Percentiles rank a stretch among this genome's conserved stretches.
Evolutionary conservation across 2,329 filamentous ascomycete species (phyloP).

Genomic region (Sclerotinia sclerotiorum): DNA sequence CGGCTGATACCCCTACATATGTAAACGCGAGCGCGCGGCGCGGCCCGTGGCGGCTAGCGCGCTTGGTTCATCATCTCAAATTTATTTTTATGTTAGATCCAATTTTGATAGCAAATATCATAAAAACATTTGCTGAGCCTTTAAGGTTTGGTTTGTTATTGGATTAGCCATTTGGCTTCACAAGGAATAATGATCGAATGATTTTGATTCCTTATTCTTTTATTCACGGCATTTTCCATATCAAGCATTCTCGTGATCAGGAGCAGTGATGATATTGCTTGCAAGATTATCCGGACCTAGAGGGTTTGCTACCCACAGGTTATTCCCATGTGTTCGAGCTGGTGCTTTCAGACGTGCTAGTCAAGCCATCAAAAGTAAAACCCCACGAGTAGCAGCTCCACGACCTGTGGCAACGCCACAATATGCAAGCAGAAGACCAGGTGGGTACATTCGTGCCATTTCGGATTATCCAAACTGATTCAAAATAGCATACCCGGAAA

Average conservation of each 20-base stretch:
- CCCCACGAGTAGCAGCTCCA: neutral
- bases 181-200: slow-evolving; percentile 5
- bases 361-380: neutral
- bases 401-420: slow-evolving; percentile 8
- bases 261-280: slow-evolving; percentile 6
- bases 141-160: neutral
- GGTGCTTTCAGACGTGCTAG: neutral
- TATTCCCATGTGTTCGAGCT: neutral
- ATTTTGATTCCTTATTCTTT: neutral
- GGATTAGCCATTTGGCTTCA: neutral
- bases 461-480: neutral
- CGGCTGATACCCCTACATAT: slow-evolving; percentile 1
- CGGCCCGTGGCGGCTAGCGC: slow-evolving; percentile 11
- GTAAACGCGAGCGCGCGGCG: neutral
- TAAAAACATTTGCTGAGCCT: neutral
- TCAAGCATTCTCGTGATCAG: neutral
- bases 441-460: neutral
- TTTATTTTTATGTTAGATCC: neutral
- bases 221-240: neutral
- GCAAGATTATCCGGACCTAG: slow-evolving; percentile 1
- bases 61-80: neutral
- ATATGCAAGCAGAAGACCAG: slow-evolving; percentile 21
- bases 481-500: slow-evolving; percentile 52
- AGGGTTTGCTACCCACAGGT: neutral
- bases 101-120: neutral